These are phyloP conservation scores for Sindora glabra DNA, from an alignment of 306 rosid species.

Conservation along the genomic window DNA sequence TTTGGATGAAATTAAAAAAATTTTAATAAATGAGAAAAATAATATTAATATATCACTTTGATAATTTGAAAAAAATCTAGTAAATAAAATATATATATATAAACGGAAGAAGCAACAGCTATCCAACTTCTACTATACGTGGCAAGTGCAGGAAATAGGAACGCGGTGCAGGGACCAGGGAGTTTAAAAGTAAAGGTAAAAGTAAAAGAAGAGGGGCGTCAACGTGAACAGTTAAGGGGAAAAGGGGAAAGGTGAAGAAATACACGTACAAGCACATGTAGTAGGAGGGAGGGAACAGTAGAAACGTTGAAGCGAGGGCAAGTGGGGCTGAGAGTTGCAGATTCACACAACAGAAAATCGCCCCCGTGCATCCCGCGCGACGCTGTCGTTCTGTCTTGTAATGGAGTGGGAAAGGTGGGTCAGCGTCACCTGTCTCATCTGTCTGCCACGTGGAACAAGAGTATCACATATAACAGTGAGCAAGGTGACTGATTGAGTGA, in stretches of 20 bases:
- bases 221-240: constrained; percentile 1
- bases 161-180: no score
- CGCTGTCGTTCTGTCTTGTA: constrained; percentile 25
- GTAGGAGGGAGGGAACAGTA: neutral
- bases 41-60: no score
- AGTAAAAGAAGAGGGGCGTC: neutral
- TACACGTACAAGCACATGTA: neutral
- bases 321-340: neutral
- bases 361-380: constrained; percentile 91
- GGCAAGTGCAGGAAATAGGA: no score
- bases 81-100: no score
- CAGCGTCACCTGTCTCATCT: constrained; percentile 36
- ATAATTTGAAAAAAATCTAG: no score
- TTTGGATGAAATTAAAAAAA: no score
- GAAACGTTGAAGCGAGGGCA: neutral
- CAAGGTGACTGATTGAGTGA: constrained; percentile 13
- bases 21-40: no score
- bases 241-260: neutral
- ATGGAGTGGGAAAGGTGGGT: neutral
- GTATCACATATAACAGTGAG: no score
- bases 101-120: no score
- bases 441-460: constrained; percentile 33
- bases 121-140: no score
- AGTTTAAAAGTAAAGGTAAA: no score
- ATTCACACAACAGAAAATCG: neutral